Conservation (phyloP, 805 yeast species). For the Wickerhamiella parazyma region DNA sequence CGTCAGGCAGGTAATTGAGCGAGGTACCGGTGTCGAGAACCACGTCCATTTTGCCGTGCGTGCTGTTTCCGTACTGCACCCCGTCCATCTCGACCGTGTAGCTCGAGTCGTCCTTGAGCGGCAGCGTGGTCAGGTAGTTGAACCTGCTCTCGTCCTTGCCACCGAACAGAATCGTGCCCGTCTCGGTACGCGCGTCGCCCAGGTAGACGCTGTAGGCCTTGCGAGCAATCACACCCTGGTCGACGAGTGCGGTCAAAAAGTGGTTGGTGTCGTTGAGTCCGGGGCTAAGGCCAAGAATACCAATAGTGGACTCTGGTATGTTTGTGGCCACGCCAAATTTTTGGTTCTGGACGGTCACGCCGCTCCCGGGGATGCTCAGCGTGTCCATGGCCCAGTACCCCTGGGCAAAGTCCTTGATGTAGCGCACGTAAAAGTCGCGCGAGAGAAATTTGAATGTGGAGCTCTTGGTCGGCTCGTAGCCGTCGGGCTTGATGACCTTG, state of each 20-base stretch:
- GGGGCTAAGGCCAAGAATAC: constrained; percentile 29
- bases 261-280: constrained; percentile 28
- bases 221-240: constrained; percentile 41
- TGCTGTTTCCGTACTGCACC: constrained; percentile 12
- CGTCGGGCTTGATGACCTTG: constrained; percentile 16
- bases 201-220: constrained; percentile 52
- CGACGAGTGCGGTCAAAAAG: constrained; percentile 51
- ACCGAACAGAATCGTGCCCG: constrained; percentile 57
- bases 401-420: constrained; percentile 35
- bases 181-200: constrained; percentile 27
- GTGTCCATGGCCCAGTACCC: constrained; percentile 55
- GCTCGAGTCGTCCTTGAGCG: constrained; percentile 22
- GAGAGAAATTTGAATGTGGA: constrained; percentile 12
- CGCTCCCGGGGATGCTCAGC: constrained; percentile 35
- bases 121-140: constrained; percentile 37
- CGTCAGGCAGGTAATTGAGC: constrained; percentile 34
- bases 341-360: constrained; percentile 31
- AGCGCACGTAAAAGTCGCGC: constrained; percentile 20
- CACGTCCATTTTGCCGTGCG: constrained; percentile 23
- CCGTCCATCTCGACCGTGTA: constrained; percentile 18
- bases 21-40: constrained; percentile 48
- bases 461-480: constrained; percentile 16
- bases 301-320: constrained; percentile 45
- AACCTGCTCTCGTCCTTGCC: constrained; percentile 56
- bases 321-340: constrained; percentile 67